Evolutionary conservation across 2,329 filamentous ascomycete species (phyloP), one percentile per base, ranked within the genome.

Genomic region (Aspergillus sergii): DNA sequence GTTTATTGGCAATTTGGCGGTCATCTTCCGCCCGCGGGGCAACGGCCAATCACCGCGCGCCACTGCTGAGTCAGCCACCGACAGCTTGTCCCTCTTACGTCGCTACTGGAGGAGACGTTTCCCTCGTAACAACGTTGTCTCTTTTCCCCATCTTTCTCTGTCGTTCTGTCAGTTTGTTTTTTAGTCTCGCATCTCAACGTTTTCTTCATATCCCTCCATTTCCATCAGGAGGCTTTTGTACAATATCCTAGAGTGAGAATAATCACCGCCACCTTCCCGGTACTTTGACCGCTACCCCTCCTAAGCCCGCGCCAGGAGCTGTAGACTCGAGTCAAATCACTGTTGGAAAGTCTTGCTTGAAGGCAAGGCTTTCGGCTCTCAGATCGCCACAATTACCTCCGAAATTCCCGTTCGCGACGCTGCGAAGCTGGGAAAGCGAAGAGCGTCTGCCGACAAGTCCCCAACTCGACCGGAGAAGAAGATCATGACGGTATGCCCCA

Each of bases 351-450:
- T 78, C 78, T 80, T 80, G 77, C 78, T 75, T 64, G 32, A 60
- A 58, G 54, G 77, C 76, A 78, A 75, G 78, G 66, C 78, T 79
- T 80, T 80, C 78, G 16, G 68, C 65, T 59, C 65, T 66, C 59
- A 71, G 58, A 64, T 63, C 69, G 77, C 73, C 78, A 81, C 71
- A 64, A 81, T 81, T 81, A 71, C 73, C 73, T 77, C 79, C 69
- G 71, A 79, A 72, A 71, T 77, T 70, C 72, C 76, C 73, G 74
- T 79, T 75, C 77, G 77, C 72, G 74, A 80, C 69, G 74, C 75
- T 74, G 71, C 78, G 75, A 83, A 81, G 78, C 80, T 80, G 78
- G 81, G 78, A 75, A 85, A 85, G 76, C 81, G 83, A 72, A 84
- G 83, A 76, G 80, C 81, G 72, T 83, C 83, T 69, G 74, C 75